A percentile compares a stretch with the other conserved stretches of the same genome.
These are phyloP conservation scores for Populus nigra DNA, from an alignment of 345 rosid species.

Conservation along the genomic window DNA sequence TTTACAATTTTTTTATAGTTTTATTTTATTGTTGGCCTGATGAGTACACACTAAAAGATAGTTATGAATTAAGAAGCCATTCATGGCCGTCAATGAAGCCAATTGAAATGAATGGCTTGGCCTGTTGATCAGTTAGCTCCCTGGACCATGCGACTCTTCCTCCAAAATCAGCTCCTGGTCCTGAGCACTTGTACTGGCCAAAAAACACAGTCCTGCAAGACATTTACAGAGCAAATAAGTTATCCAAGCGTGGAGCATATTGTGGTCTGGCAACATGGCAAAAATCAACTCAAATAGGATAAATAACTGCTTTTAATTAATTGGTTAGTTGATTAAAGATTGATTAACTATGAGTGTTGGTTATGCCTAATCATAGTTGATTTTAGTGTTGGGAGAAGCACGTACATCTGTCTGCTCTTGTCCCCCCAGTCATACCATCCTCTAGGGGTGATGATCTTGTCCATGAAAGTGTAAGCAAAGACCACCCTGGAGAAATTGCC, in stretches of 20 bases:
- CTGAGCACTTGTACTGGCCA: conserved; percentile 46
- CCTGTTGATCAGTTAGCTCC: conserved; percentile 36
- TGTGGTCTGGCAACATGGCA: neutral
- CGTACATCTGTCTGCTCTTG: conserved; percentile 35
- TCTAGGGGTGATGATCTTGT: conserved; percentile 27
- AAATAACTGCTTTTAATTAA: neutral
- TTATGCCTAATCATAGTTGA: neutral
- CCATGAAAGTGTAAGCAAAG: conserved; percentile 42
- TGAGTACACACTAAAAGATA: neutral
- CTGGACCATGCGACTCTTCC: conserved; percentile 48
- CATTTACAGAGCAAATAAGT: neutral
- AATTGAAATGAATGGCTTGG: conserved; percentile 37
- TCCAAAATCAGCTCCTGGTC: conserved; percentile 44
- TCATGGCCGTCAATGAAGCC: conserved; percentile 36
- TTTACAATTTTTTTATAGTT: neutral
- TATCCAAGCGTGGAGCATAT: neutral
- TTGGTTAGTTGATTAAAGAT: neutral
- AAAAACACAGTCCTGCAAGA: conserved; percentile 43
- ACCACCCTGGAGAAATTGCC: conserved; percentile 44
- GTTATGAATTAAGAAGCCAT: conserved; percentile 27
- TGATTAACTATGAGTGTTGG: neutral
- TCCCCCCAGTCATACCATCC: conserved; percentile 53
- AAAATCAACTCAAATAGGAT: neutral
- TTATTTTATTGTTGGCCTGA: too few species aligned
- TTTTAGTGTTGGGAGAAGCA: neutral